Evolutionary conservation across 2,329 filamentous ascomycete species (phyloP).

Genomic region (Dactylonectria estremocensis): DNA sequence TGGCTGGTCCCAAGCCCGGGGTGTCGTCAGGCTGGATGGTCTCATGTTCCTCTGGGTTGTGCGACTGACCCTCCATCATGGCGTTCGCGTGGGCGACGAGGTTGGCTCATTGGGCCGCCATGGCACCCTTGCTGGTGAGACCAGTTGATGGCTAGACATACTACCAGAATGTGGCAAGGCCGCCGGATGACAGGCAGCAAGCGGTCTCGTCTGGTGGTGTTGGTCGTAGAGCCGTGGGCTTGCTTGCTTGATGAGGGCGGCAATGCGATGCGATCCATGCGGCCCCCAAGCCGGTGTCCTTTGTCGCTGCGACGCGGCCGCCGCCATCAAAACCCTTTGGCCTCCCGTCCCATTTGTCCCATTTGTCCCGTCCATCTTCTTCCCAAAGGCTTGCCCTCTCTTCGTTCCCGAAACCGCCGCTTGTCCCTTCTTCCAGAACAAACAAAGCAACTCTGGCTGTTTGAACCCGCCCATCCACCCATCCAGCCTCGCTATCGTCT

Average conservation of each 20-base stretch:
- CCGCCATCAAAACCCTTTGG: slow-evolving; percentile 23
- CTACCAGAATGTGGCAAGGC: slow-evolving; percentile 23
- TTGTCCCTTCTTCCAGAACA: neutral
- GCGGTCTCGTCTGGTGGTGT: slow-evolving; percentile 5
- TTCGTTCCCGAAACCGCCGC: neutral
- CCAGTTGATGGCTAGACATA: slow-evolving; percentile 20
- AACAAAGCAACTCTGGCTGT: neutral
- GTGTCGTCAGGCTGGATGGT: slow-evolving; percentile 42
- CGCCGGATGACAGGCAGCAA: slow-evolving; percentile 29
- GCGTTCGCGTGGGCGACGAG: slow-evolving; percentile 44
- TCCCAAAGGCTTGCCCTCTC: slow-evolving; percentile 1
- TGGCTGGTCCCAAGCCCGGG: slow-evolving; percentile 15
- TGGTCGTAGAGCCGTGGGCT: neutral
- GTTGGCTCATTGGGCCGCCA: slow-evolving; percentile 46
- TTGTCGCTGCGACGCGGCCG: slow-evolving; percentile 10
- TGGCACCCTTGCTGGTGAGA: slow-evolving; percentile 39
- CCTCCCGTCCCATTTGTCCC: slow-evolving; percentile 10
- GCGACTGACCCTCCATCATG: slow-evolving; percentile 47
- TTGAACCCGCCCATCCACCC: neutral
- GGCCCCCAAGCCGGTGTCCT: slow-evolving; percentile 11
- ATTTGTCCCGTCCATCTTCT: neutral
- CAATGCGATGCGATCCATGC: slow-evolving; percentile 20
- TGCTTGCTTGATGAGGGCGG: neutral
- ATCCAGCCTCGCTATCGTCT: neutral
- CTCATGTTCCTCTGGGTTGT: slow-evolving; percentile 46